These are phyloP conservation scores for Coemansia sp. DNA, from an alignment of 192 early-diverging fungal genomes.

Conservation along the genomic window DNA sequence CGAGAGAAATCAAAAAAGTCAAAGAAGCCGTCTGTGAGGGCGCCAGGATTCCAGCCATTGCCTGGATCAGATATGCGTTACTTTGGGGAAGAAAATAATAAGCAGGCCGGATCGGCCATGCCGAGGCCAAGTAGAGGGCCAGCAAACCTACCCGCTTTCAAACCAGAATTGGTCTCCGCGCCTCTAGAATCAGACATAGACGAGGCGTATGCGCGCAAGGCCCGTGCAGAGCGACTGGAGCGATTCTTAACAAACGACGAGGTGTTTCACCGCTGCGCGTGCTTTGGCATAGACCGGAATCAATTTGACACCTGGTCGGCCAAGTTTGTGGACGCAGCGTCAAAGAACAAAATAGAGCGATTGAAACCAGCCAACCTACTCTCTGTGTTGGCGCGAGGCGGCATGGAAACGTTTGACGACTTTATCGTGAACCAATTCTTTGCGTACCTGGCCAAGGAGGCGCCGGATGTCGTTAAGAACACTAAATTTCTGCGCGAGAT, in stretches of 20 bases:
- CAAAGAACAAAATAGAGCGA: slow-evolving; percentile 17
- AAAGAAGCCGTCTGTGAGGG: neutral
- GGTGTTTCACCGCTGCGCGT: slow-evolving; percentile 26
- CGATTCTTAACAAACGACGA: slow-evolving; percentile 8
- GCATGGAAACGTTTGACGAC: slow-evolving; percentile 17
- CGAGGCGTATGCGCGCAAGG: slow-evolving; percentile 23
- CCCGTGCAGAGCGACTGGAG: slow-evolving; percentile 13
- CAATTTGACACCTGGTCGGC: slow-evolving; percentile 34
- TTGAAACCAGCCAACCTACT: slow-evolving; percentile 29
- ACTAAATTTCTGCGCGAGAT: slow-evolving; percentile 59
- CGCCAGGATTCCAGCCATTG: neutral
- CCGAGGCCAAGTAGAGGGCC: neutral
- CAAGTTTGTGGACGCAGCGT: slow-evolving; percentile 21
- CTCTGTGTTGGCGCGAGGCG: slow-evolving; percentile 20
- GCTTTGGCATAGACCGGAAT: slow-evolving; percentile 35
- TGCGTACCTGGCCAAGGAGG: slow-evolving; percentile 49
- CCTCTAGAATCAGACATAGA: slow-evolving; percentile 40
- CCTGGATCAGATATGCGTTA: neutral
- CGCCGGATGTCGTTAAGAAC: slow-evolving; percentile 43
- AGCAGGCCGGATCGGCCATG: neutral
- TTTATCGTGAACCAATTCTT: slow-evolving; percentile 45
- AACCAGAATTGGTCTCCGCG: neutral
- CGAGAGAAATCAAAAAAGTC: neutral
- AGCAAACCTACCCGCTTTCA: neutral
- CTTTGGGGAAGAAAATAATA: neutral